Conservation (phyloP, 140 eudicot species). For the Cichorium intybus region DNA sequence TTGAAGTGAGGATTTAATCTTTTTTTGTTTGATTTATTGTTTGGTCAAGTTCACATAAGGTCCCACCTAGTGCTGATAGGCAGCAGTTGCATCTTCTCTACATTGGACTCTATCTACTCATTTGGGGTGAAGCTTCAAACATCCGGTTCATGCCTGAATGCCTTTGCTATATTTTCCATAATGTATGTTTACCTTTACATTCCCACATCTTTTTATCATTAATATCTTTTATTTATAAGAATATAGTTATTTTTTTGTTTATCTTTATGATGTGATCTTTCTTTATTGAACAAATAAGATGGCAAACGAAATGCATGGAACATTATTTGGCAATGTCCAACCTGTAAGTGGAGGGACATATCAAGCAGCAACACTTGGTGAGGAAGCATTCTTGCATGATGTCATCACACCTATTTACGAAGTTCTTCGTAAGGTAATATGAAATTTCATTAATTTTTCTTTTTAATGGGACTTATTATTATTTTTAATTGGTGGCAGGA, state of each 20-base stretch:
- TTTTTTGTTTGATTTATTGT: slow-evolving; percentile 1
- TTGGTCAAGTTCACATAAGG: slow-evolving; percentile 40
- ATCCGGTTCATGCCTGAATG: slow-evolving; percentile 99
- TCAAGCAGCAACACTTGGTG: slow-evolving; percentile 59
- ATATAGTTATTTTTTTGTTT: neutral
- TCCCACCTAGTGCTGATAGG: slow-evolving; percentile 51
- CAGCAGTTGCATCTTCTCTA: slow-evolving; percentile 89
- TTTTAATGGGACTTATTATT: slow-evolving; percentile 2
- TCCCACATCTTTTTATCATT: too few species aligned
- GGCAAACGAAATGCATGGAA: slow-evolving; percentile 82
- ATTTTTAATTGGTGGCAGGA: slow-evolving; percentile 50
- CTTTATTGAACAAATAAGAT: slow-evolving; percentile 43
- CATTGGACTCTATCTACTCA: slow-evolving; percentile 92
- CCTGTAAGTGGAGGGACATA: slow-evolving; percentile 80
- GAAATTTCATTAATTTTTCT: slow-evolving; percentile 9
- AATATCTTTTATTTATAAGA: neutral
- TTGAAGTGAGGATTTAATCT: slow-evolving; percentile 10
- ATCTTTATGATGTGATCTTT: slow-evolving; percentile 7
- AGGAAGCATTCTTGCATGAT: slow-evolving; percentile 72
- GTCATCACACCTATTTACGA: slow-evolving; percentile 89
- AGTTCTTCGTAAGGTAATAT: slow-evolving; percentile 78
- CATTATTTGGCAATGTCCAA: slow-evolving; percentile 62
- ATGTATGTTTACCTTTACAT: too few species aligned
- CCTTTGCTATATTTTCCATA: slow-evolving; percentile 93
- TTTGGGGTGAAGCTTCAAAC: slow-evolving; percentile 99